Percentiles rank a stretch among this genome's conserved stretches.
Evolutionary conservation across 306 rosid species (phyloP).

Genomic region (Cucumis melo): DNA sequence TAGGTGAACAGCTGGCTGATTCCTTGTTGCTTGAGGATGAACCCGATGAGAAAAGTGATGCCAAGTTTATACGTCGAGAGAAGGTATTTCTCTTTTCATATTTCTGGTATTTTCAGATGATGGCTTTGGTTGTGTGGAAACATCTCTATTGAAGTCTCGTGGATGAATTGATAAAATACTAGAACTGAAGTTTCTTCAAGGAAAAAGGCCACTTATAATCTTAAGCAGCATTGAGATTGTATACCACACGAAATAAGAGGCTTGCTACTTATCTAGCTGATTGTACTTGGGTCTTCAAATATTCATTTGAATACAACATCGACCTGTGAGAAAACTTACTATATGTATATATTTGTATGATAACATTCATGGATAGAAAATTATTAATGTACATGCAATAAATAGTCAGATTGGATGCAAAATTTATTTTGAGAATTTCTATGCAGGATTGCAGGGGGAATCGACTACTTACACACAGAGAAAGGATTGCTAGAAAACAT

Average conservation of each 20-base stretch:
- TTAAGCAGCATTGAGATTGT: neutral
- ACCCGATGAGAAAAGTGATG: slow-evolving; percentile 34
- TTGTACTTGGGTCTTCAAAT: neutral
- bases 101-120: neutral
- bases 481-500: slow-evolving; percentile 42
- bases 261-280: neutral
- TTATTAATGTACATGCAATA: neutral
- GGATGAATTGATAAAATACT: neutral
- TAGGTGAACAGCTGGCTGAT: slow-evolving; percentile 46
- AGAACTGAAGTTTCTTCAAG: neutral
- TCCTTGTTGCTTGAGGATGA: slow-evolving; percentile 56
- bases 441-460: slow-evolving; percentile 81
- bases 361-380: neutral
- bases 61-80: slow-evolving; percentile 40
- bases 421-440: slow-evolving; percentile 16
- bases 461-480: slow-evolving; percentile 45
- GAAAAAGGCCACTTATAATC: neutral
- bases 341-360: neutral
- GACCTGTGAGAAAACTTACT: neutral
- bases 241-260: neutral
- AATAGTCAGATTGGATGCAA: neutral
- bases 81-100: slow-evolving; percentile 35
- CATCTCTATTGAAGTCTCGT: neutral
- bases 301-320: neutral
- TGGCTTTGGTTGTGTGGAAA: neutral